phyloP scores from a whole-genome alignment of 2,329 filamentous ascomycete genomes.

The Penicillium decumbens region DNA sequence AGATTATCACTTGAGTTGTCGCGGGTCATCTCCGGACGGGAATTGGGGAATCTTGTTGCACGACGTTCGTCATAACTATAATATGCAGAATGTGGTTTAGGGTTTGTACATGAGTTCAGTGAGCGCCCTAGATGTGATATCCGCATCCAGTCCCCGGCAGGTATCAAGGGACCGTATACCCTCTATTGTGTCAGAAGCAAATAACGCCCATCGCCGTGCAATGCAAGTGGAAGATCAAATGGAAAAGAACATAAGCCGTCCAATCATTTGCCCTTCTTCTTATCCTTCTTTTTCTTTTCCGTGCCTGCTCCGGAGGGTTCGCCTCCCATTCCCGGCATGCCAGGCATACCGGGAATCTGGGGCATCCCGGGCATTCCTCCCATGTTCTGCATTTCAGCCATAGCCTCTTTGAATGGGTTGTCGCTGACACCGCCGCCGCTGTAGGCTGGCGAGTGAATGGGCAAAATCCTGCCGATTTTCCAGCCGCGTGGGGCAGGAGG shows the following conservation, averaged over 20 bases:
- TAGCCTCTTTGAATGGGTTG: constrained; percentile 93
- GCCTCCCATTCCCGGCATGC: constrained; percentile 48
- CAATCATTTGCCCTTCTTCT: constrained; percentile 46
- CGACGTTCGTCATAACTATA: background rate
- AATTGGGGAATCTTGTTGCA: background rate
- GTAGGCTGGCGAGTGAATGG: constrained; percentile 81
- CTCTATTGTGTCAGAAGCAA: constrained; percentile 11
- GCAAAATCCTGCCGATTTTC: constrained; percentile 81
- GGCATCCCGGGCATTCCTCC: constrained; percentile 42
- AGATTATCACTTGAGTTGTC: too few relatives aligned
- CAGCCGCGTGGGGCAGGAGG: constrained; percentile 79
- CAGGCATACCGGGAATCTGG: constrained; percentile 45
- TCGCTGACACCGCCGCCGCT: constrained; percentile 91
- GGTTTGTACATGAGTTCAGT: background rate
- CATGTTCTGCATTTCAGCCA: constrained; percentile 75
- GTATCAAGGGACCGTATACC: constrained; percentile 7
- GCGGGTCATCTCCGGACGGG: background rate
- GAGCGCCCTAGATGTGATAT: background rate
- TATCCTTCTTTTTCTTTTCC: constrained; percentile 48
- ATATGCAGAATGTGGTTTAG: background rate
- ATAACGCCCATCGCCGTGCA: constrained; percentile 38
- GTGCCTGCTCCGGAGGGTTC: constrained; percentile 26
- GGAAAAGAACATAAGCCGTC: constrained; percentile 10
- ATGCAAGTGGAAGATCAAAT: constrained; percentile 31
- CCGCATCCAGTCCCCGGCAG: background rate